Percentiles rank a stretch among this genome's conserved stretches.
Conservation (phyloP, 129 eudicot genomes). For the Flaveria linearis region DNA sequence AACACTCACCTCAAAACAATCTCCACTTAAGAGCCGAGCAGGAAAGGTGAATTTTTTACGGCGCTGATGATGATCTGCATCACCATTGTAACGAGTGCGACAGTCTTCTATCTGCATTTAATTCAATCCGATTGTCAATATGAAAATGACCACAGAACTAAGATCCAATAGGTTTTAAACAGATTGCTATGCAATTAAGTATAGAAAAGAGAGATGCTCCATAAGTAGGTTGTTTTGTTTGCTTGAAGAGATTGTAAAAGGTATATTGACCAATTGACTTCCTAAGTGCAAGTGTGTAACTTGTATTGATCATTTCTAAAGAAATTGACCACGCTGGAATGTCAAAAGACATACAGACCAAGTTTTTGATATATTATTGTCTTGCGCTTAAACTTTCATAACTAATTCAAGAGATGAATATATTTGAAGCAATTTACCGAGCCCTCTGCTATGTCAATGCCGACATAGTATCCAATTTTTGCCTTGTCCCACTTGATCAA, state of each 20-base stretch:
- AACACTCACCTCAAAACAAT: slow-evolving; percentile 78
- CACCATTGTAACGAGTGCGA: slow-evolving; percentile 96
- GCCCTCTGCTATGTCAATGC: slow-evolving; percentile 96
- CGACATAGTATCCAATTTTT: slow-evolving; percentile 88
- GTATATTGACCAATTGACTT: background rate
- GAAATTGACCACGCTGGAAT: background rate
- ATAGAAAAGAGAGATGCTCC: background rate
- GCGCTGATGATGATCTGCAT: slow-evolving; percentile 98
- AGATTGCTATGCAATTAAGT: background rate
- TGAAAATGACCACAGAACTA: background rate
- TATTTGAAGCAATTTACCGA: slow-evolving; percentile 53
- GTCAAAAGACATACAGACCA: background rate
- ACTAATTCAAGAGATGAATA: background rate
- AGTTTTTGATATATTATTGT: background rate
- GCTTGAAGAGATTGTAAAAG: background rate
- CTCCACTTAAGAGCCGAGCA: slow-evolving; percentile 91
- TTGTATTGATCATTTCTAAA: background rate
- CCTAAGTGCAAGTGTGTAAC: background rate
- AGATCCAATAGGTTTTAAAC: background rate
- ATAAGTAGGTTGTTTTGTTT: slow-evolving; percentile 1
- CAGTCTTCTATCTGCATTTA: slow-evolving; percentile 91
- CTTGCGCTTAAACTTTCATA: background rate
- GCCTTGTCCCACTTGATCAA: slow-evolving; percentile 99
- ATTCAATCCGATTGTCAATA: slow-evolving; percentile 16
- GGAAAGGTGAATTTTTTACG: slow-evolving; percentile 96